Evolutionary conservation across 169 alveolate genomes (phyloP), one percentile per base, ranked within the genome.

Genomic region (Toxoplasma gondii): DNA sequence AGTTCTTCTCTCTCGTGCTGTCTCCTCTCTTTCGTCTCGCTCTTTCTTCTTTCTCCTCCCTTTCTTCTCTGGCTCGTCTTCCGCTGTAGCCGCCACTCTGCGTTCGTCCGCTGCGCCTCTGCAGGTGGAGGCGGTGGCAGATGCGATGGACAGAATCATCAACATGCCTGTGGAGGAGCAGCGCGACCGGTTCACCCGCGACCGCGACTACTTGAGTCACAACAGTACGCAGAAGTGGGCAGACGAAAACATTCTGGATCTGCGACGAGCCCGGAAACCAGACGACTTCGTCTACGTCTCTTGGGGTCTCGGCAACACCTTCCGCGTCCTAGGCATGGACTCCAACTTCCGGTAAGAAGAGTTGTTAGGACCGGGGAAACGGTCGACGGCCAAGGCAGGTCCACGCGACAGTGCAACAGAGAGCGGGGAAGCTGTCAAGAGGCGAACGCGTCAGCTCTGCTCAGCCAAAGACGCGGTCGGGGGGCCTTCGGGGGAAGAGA

Each of bases 191-290:
- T 87, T 86, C 43, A 41, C 81, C n/a, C 29, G 93, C 34, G 94
- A 92, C 86, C 81, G 41, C 31, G 53, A 67, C 45, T 88, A 81
- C 78, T 39, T 92, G 87, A n/a, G 12, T 64, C 94, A 58, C 86
- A 80, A 80, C 94, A 74, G 44, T 49, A 82, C 94, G 31, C 80
- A 45, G 69, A 45, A 82, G 38, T 88, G 94, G 95, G 94, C 92
- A 16, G 96, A 96, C 88, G 96, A 96, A 31, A 95, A 96, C 92
- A 92, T 97, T 9, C 92, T 95, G 43, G 98, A 97, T 88, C 74
- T 97, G 44, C 94, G 94, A 88, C 88, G 96, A 27, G 97, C 98
- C 1, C 94, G 98, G 87, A 97, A 97, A 96, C 90, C 93, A 39
- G 97, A 93, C 80, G 97, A 96, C 88, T 92, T 95, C 94, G 94